Evolutionary conservation across 2,329 filamentous ascomycete genomes (phyloP), one percentile per base, ranked within the genome.

Genomic region (Verticillium tricorpus): DNA sequence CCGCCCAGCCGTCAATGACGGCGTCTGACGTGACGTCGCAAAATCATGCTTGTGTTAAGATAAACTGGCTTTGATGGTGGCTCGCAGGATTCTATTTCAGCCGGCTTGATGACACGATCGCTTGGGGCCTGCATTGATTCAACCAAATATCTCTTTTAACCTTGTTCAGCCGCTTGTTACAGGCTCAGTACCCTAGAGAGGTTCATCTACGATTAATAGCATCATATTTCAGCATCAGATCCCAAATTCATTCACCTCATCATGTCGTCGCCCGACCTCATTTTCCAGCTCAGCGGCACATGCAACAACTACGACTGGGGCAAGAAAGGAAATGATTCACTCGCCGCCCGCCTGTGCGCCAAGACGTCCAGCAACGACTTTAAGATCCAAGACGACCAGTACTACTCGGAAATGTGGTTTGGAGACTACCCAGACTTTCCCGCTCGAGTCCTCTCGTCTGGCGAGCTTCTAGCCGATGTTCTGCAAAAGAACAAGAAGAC

Each of bases 391-490:
- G 83, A 90, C 60, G 78, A 81, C 62, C 81, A 86, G 67, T 74
- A 78, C 7, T 93, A 93, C 69, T 80, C 80, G 0, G 80, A 82
- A 82, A 86, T 89, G 82, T 92, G 89, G 89, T 89, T 92, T 78
- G 89, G 89, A 4, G 91, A 90, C 55, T 92, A 93, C 70, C 89
- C 89, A 0, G 85, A 85, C 45, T 83, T 89, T 31, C 89, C 89
- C 0, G 89, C 87, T 1, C 84, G 85, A 60, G 78, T 90, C 1
- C 75, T 89, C 17, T 77, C 79, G 25, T 88, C 84, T 0, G 86
- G 85, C 32, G 84, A 91, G 70, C 77, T 83, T 32, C 82, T 93
- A 1, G 82, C 86, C 64, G 82, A 89, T 25, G 82, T 90, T 17
- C 75, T 93, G 35, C 81, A 89, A 65, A 77, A 77, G 60, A 79